Conservation (phyloP, 148 eudicot genomes). For the Salicornia ramosissima region DNA sequence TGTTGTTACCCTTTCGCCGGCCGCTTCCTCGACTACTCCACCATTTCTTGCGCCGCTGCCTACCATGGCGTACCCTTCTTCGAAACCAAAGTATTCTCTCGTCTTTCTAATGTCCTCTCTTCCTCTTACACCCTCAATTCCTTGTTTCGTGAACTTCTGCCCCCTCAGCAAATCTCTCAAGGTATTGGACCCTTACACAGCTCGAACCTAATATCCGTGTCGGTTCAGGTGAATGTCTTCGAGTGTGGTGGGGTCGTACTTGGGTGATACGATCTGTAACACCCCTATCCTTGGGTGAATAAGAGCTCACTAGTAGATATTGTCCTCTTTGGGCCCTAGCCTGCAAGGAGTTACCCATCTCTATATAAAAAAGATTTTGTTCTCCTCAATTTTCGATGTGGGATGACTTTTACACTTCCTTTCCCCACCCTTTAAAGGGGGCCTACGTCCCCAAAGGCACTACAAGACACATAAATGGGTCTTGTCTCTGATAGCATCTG, state of each 20-base stretch:
- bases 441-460: no score
- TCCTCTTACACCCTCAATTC: background rate
- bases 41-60: conserved; percentile 1
- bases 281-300: no score
- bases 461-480: no score
- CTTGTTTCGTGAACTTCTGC: background rate
- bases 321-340: no score
- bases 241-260: conserved; percentile 19
- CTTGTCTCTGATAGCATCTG: no score
- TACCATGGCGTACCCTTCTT: background rate
- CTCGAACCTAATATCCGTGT: background rate
- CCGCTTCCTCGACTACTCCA: background rate
- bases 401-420: no score
- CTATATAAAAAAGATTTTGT: no score
- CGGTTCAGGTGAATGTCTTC: conserved; percentile 16
- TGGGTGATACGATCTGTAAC: conserved; percentile 11
- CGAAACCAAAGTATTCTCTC: background rate
- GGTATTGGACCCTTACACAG: no score
- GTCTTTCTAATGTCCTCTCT: background rate
- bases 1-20: conserved; percentile 15
- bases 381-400: no score
- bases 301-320: no score
- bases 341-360: no score
- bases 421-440: no score
- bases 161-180: background rate